phyloP scores from a whole-genome alignment of 805 yeast species.

The Candida insectorum region DNA sequence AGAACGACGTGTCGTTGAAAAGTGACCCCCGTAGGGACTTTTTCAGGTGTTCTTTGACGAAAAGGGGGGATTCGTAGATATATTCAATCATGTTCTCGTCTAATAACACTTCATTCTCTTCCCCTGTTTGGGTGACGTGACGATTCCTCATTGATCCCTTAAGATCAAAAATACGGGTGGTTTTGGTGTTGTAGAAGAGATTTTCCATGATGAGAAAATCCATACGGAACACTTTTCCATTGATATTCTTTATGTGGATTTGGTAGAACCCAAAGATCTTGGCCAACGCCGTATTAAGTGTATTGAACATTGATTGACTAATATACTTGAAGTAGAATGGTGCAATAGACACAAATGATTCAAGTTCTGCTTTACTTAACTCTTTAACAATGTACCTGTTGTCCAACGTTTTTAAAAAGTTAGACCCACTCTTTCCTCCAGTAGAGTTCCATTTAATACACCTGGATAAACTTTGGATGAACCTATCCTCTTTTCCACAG shows the following conservation, averaged over 20 bases:
- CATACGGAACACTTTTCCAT: conserved; percentile 76
- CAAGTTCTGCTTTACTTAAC: conserved; percentile 81
- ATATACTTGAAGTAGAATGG: conserved; percentile 95
- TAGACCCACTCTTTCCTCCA: conserved; percentile 97
- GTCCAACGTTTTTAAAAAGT: conserved; percentile 87
- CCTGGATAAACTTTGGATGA: conserved; percentile 84
- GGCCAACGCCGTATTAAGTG: conserved; percentile 89
- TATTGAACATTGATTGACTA: conserved; percentile 93
- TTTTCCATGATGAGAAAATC: conserved; percentile 96
- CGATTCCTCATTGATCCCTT: conserved; percentile 98
- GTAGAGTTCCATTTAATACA: conserved; percentile 94
- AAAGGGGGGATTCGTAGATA: conserved; percentile 92
- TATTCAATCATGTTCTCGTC: conserved; percentile 99
- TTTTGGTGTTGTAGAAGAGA: conserved; percentile 77
- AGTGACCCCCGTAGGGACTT: conserved; percentile 80
- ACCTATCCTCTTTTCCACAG: conserved; percentile 73
- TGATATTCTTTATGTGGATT: conserved; percentile 73
- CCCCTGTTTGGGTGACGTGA: conserved; percentile 95
- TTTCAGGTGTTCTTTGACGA: conserved; percentile 89
- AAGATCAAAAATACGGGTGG: conserved; percentile 85
- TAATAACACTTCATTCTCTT: conserved; percentile 85
- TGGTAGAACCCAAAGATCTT: conserved; percentile 96
- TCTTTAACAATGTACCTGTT: conserved; percentile 88
- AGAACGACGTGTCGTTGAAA: conserved; percentile 91
- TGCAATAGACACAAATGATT: conserved; percentile 91